Percentiles rank a stretch among this genome's conserved stretches.
Evolutionary conservation across 2,329 filamentous ascomycete genomes (phyloP).

Genomic region (Diaporthe sp.): DNA sequence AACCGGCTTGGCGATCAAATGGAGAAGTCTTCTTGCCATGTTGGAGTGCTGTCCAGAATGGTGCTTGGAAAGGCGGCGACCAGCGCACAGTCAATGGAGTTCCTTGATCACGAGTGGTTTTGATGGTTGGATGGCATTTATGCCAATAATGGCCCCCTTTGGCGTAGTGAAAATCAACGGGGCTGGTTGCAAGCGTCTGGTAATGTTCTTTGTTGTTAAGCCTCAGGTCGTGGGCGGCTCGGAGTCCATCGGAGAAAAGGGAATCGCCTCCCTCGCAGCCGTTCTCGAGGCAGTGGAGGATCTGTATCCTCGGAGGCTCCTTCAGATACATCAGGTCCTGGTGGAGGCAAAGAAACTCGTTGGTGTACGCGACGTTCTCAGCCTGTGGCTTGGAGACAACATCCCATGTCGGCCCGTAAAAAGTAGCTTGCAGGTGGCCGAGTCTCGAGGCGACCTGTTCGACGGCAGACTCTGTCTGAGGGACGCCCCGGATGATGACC

Average conservation of each 20-base stretch:
- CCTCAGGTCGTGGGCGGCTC: conserved; percentile 64
- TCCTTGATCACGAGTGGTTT: no score
- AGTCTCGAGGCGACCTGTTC: conserved; percentile 78
- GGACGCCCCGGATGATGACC: conserved; percentile 82
- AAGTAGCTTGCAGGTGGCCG: conserved; percentile 85
- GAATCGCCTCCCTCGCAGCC: conserved; percentile 87
- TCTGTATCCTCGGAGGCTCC: conserved; percentile 83
- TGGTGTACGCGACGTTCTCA: conserved; percentile 94
- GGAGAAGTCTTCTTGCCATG: not conserved
- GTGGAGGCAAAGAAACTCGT: conserved; percentile 84
- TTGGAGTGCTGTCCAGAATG: conserved; percentile 44
- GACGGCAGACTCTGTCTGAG: conserved; percentile 75
- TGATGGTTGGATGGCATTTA: conserved; percentile 68
- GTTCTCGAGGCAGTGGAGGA: conserved; percentile 91
- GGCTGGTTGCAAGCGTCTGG: conserved; percentile 55
- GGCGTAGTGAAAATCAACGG: conserved; percentile 71
- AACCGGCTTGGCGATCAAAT: not conserved
- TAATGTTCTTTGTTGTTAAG: conserved; percentile 46
- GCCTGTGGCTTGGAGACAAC: conserved; percentile 85
- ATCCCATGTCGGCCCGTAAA: conserved; percentile 93
- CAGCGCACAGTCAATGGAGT: no score
- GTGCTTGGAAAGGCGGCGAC: conserved; percentile 31
- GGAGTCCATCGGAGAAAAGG: conserved; percentile 83
- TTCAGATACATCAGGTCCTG: conserved; percentile 93
- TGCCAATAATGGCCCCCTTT: conserved; percentile 76